A percentile compares a stretch with the other conserved stretches of the same genome.
These are phyloP conservation scores for Escallonia herrerae DNA, from an alignment of 129 eudicot species.

Conservation along the genomic window DNA sequence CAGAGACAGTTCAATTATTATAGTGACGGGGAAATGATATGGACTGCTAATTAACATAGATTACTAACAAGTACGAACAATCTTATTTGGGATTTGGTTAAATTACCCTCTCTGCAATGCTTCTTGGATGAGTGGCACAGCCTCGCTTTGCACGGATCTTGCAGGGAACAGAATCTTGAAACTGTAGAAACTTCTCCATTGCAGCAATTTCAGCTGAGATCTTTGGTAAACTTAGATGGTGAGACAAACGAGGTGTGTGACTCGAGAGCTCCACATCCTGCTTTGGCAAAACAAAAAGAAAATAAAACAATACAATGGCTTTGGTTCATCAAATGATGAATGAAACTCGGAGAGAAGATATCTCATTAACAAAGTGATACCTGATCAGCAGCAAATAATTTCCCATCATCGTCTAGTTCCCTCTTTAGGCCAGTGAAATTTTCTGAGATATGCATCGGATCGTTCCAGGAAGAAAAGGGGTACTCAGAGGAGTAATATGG, in stretches of 20 bases:
- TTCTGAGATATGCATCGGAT: constrained; percentile 39
- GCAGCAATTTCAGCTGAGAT: constrained; percentile 57
- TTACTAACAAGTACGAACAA: neutral
- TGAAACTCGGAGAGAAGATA: too few relatives aligned
- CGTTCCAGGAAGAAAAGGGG: constrained; percentile 66
- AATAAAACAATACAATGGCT: constrained; percentile 13
- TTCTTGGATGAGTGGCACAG: constrained; percentile 96
- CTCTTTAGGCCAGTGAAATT: constrained; percentile 53
- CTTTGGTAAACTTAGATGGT: constrained; percentile 84
- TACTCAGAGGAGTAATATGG: constrained; percentile 35
- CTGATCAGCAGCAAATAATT: constrained; percentile 29
- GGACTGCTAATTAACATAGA: neutral
- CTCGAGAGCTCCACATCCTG: constrained; percentile 39
- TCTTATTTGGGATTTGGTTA: neutral
- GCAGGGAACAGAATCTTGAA: constrained; percentile 82
- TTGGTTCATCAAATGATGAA: neutral
- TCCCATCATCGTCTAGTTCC: constrained; percentile 34
- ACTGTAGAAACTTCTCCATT: constrained; percentile 59
- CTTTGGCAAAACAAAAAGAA: neutral
- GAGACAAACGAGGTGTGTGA: constrained; percentile 52
- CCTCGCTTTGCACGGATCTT: constrained; percentile 94
- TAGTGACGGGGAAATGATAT: neutral
- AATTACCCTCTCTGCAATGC: constrained; percentile 97
- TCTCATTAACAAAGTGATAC: constrained; percentile 14
- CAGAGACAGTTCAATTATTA: neutral